These are phyloP conservation scores for Cadophora malorum DNA, from an alignment of 2,329 filamentous ascomycete species.

Conservation along the genomic window DNA sequence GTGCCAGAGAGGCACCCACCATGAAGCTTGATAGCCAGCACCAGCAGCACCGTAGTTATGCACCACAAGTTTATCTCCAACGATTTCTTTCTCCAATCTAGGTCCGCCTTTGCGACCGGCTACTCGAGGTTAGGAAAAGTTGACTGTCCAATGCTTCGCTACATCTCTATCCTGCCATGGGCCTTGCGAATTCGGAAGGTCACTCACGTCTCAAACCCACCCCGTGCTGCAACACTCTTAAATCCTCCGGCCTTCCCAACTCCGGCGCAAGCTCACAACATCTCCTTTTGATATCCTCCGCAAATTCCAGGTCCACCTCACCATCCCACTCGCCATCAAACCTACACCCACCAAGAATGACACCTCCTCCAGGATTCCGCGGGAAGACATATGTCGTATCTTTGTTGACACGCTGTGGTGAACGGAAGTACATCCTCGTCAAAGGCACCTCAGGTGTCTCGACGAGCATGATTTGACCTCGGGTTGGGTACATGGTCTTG, in stretches of 20 bases:
- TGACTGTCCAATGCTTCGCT: no score
- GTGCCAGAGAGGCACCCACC: slow-evolving; percentile 22
- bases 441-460: slow-evolving; percentile 49
- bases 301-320: slow-evolving; percentile 42
- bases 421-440: slow-evolving; percentile 51
- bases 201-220: slow-evolving; percentile 46
- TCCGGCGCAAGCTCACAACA: slow-evolving; percentile 47
- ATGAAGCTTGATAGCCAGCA: slow-evolving; percentile 52
- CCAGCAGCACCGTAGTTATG: slow-evolving; percentile 56
- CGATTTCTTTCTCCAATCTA: slow-evolving; percentile 44
- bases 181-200: not conserved
- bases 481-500: slow-evolving; percentile 42
- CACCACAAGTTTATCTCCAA: slow-evolving; percentile 39
- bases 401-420: slow-evolving; percentile 50
- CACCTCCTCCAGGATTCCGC: slow-evolving; percentile 46
- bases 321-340: slow-evolving; percentile 46
- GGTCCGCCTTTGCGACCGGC: slow-evolving; percentile 43
- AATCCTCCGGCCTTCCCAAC: slow-evolving; percentile 44
- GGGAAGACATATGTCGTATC: slow-evolving; percentile 54
- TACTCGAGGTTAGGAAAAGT: slow-evolving; percentile 20
- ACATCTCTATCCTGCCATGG: no score
- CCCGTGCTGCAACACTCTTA: slow-evolving; percentile 46
- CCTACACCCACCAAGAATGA: slow-evolving; percentile 47
- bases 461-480: slow-evolving; percentile 45
- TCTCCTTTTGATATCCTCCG: slow-evolving; percentile 45